Percentiles rank a stretch among this genome's conserved stretches.
phyloP scores from a whole-genome alignment of 495 filamentous ascomycete genomes.

The Xylaria telfairii region DNA sequence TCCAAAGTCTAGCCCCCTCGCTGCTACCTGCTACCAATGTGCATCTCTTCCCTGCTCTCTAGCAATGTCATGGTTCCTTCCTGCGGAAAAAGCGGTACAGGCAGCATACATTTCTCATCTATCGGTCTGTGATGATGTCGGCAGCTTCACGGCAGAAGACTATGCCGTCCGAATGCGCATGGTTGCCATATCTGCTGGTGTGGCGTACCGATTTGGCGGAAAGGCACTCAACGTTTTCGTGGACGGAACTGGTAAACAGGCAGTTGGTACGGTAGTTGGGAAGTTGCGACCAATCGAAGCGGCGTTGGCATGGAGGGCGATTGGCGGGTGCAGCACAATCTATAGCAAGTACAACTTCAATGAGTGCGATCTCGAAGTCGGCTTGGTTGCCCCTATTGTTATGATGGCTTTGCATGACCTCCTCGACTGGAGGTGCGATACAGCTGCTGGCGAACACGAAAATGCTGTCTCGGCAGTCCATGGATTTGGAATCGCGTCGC shows the following conservation, averaged over 20 bases:
- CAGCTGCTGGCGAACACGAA: conserved; percentile 16
- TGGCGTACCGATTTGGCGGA: conserved; percentile 12
- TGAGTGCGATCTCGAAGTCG: conserved; percentile 12
- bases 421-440: conserved; percentile 19
- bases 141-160: conserved; percentile 16
- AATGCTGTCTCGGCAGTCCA: conserved; percentile 16
- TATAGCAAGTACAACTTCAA: conserved; percentile 24
- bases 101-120: conserved; percentile 21
- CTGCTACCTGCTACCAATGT: conserved; percentile 14
- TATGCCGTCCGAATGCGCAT: conserved; percentile 22
- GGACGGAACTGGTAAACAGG: conserved; percentile 20
- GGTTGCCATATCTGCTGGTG: conserved; percentile 12
- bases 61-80: conserved; percentile 16
- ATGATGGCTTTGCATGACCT: conserved; percentile 23
- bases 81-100: background rate
- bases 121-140: conserved; percentile 22
- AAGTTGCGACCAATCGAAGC: conserved; percentile 3
- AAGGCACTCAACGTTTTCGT: conserved; percentile 11
- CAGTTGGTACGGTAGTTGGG: conserved; percentile 7
- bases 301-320: conserved; percentile 17
- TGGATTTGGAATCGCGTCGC: conserved; percentile 17
- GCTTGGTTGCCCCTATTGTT: conserved; percentile 6
- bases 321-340: conserved; percentile 18
- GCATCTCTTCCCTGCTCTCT: conserved; percentile 5
- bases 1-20: conserved; percentile 18